Conservation (phyloP, 2,329 filamentous ascomycete genomes). For the Tolypocladium ovalisporum region DNA sequence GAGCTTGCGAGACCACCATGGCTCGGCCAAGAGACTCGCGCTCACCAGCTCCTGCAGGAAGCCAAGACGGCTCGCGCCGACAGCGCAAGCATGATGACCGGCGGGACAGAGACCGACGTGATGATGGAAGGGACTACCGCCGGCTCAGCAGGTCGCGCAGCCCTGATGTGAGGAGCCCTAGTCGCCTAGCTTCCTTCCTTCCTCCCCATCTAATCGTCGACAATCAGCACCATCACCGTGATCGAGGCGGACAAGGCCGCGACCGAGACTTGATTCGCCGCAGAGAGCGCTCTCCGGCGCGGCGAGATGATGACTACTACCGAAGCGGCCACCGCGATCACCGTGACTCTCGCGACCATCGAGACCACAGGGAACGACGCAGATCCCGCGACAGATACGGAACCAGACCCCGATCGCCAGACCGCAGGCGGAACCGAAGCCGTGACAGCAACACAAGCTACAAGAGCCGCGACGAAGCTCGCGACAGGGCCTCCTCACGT, state of each 20-base stretch:
- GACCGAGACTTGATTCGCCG: slow-evolving; percentile 50
- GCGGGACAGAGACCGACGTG: slow-evolving; percentile 40
- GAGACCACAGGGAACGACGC: slow-evolving; percentile 43
- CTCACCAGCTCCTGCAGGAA: slow-evolving; percentile 93
- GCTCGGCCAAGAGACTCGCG: slow-evolving; percentile 58
- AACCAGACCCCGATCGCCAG: slow-evolving; percentile 48
- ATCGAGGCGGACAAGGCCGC: slow-evolving; percentile 32
- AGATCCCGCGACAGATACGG: slow-evolving; percentile 50
- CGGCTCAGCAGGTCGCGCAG: slow-evolving; percentile 52
- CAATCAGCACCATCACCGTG: slow-evolving; percentile 47
- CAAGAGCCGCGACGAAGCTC: slow-evolving; percentile 65
- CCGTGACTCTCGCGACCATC: slow-evolving; percentile 11
- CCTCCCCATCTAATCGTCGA: slow-evolving; percentile 21
- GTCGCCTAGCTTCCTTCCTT: slow-evolving; percentile 6
- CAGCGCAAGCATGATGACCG: slow-evolving; percentile 51
- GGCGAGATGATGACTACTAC: slow-evolving; percentile 55
- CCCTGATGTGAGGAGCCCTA: slow-evolving; percentile 43
- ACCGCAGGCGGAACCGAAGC: slow-evolving; percentile 48
- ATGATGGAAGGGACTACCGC: slow-evolving; percentile 38
- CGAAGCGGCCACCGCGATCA: slow-evolving; percentile 49
- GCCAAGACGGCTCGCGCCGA: slow-evolving; percentile 63
- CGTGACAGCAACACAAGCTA: slow-evolving; percentile 54
- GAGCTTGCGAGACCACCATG: slow-evolving; percentile 37
- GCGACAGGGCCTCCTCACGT: slow-evolving; percentile 51
- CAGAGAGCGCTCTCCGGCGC: slow-evolving; percentile 59